These are phyloP conservation scores for Arthrobotrys sphaeroides DNA, from an alignment of 2,329 filamentous ascomycete genomes.

Conservation along the genomic window DNA sequence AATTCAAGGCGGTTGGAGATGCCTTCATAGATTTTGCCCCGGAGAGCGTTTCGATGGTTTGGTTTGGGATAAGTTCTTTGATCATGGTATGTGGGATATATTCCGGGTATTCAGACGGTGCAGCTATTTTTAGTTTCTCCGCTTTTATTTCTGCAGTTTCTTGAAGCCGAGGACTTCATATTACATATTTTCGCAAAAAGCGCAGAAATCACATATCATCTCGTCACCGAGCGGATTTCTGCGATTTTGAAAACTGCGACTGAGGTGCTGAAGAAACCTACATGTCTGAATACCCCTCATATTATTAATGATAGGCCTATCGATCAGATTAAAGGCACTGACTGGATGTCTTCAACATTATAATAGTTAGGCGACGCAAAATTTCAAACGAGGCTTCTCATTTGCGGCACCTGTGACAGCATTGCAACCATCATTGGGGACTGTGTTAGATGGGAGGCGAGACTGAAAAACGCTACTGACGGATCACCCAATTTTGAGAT, in stretches of 20 bases:
- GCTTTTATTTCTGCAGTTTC: no score
- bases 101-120: no score
- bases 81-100: conserved; percentile 1
- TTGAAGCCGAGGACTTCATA: no score
- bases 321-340: background rate
- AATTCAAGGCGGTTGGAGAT: conserved; percentile 15
- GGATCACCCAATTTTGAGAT: conserved; percentile 17
- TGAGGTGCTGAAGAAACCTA: no score
- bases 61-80: conserved; percentile 18
- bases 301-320: background rate
- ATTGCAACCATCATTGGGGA: conserved; percentile 23
- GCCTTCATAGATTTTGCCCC: conserved; percentile 4
- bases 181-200: no score
- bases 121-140: no score
- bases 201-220: no score
- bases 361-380: conserved; percentile 19
- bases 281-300: no score
- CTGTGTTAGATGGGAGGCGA: conserved; percentile 26
- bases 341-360: background rate
- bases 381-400: conserved; percentile 29
- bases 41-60: conserved; percentile 18
- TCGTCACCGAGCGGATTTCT: no score
- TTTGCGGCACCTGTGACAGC: conserved; percentile 31
- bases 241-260: no score
- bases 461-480: background rate